Base-by-base conservation (phyloP, 1,284 basidiomycete genomes). In the Sporisorium exsertum region DNA sequence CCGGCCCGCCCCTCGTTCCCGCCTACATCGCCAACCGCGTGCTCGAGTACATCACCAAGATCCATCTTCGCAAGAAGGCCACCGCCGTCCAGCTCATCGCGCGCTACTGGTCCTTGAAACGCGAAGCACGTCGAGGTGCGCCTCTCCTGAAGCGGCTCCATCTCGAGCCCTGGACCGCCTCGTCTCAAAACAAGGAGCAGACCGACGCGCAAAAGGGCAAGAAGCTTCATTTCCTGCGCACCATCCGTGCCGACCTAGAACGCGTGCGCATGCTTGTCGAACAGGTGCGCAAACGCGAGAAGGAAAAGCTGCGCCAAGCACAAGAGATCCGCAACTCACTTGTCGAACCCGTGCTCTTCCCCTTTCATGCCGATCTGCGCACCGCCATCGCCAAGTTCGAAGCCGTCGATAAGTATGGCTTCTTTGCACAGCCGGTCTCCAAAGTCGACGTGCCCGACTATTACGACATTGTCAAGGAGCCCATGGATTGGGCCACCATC, bases 161-260 rank as follows among this genome's bases (percentile, higher is more conserved):
- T 87, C 88, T 99, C 33, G 96, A 99, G 87, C 97, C 96, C 0
- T 99, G 96, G 97, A 97, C 96, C 0, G 93, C 94, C 1, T 89
- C 90, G 20, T 89, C 89, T 1, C 88, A 88, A 1, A 90, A 90
- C 75, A 87, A 90, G 45, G 92, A 93, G 70, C 94, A 80, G 53
- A 82, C 80, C 26, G 79, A 81, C 16, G 76, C 74, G 3, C 77
- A 97, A 74, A 94, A 93, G 86, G 87, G 88, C 5, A 89, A 91
- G 87, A 95, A 95, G 82, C 89, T 98, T 92, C 66, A 55, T 75
- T 49, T 84, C 29, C 69, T 84, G 22, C 89, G 89, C 69, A 88
- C 88, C n/a, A 86, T 97, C 5, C 89, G 91, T 22, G 88, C 89
- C 33, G 94, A 98, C 82, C 89, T 99, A 7, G 91, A 93, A 73